Evolutionary conservation across 805 yeast genomes (phyloP).

Genomic region (Clavispora phyllophila): DNA sequence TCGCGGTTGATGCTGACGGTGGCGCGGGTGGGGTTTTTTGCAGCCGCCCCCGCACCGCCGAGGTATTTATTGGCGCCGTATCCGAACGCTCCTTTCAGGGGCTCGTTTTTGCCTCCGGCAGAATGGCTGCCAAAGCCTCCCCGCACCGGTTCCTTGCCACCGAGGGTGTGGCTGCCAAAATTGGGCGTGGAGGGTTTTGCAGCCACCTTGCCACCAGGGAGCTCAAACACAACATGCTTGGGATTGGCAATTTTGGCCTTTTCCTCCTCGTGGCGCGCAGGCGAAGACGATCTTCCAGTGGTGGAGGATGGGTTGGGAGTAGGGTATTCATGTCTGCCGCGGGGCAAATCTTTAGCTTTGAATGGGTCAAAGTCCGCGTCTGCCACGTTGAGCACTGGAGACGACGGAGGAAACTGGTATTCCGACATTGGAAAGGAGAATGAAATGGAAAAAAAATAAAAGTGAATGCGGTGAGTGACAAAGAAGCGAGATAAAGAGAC

Average conservation of each 20-base stretch:
- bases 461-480: too few relatives aligned
- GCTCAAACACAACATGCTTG: not conserved
- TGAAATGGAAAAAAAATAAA: too few relatives aligned
- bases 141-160: not conserved
- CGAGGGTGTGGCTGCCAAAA: not conserved
- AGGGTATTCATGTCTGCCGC: constrained; percentile 42
- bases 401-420: constrained; percentile 48
- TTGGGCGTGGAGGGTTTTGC: not conserved
- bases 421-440: constrained; percentile 16
- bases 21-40: constrained; percentile 1
- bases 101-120: not conserved
- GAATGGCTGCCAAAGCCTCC: not conserved
- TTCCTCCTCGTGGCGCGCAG: constrained; percentile 18
- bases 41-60: not conserved
- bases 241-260: not conserved
- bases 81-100: not conserved
- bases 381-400: constrained; percentile 37
- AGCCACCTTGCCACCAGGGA: not conserved
- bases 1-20: constrained; percentile 24
- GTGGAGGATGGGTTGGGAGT: constrained; percentile 68
- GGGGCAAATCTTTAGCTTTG: constrained; percentile 5
- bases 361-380: constrained; percentile 14
- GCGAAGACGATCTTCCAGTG: constrained; percentile 38
- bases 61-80: not conserved
- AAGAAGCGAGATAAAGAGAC: not conserved